phyloP scores from a whole-genome alignment of 768 basidiomycete species.

The Omphalotus guepiniiformis region DNA sequence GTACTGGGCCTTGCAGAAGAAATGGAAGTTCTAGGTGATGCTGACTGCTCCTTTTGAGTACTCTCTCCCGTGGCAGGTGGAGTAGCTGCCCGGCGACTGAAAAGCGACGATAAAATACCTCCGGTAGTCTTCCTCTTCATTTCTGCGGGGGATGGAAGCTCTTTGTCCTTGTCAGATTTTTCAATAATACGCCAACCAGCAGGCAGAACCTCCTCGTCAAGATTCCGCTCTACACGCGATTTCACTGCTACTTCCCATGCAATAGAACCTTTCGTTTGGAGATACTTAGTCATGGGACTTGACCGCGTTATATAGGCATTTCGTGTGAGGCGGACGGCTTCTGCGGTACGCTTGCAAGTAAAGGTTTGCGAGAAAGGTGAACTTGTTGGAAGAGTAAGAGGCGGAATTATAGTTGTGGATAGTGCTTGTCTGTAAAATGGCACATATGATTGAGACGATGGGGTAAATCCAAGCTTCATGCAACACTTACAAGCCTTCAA shows the following conservation, averaged over 20 bases:
- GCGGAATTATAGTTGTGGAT: background rate
- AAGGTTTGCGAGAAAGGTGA: constrained; percentile 52
- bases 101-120: constrained; percentile 71
- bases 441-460: background rate
- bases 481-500: constrained; percentile 59
- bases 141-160: constrained; percentile 25
- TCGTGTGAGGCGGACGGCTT: constrained; percentile 61
- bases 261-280: constrained; percentile 67
- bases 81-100: constrained; percentile 42
- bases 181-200: constrained; percentile 71
- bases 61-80: constrained; percentile 21
- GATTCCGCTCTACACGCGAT: constrained; percentile 39
- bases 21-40: constrained; percentile 16
- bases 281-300: constrained; percentile 68
- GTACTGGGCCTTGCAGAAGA: constrained; percentile 11
- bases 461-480: background rate
- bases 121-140: constrained; percentile 49
- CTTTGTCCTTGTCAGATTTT: constrained; percentile 37
- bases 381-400: constrained; percentile 39
- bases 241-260: constrained; percentile 74
- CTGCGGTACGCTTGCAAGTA: constrained; percentile 53
- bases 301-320: constrained; percentile 46
- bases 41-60: constrained; percentile 12
- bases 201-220: constrained; percentile 45
- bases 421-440: background rate